Percentiles rank a stretch among this genome's conserved stretches.
Conservation (phyloP, 2,329 filamentous ascomycete species). For the Hypoxylon sp. region DNA sequence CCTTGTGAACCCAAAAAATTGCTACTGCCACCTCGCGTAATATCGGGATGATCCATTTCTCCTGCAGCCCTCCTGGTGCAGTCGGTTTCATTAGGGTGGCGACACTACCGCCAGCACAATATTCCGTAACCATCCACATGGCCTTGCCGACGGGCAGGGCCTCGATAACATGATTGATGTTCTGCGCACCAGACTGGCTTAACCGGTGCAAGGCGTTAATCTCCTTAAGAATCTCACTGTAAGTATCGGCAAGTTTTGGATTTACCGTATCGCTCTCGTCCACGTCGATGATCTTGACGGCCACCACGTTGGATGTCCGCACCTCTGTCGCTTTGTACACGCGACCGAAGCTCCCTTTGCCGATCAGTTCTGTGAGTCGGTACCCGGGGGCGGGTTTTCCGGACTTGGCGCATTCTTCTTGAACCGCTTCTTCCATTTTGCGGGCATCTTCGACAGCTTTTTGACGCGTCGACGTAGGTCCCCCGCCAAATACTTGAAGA, state of each 20-base stretch:
- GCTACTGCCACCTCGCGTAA: slow-evolving; percentile 72
- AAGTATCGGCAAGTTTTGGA: slow-evolving; percentile 71
- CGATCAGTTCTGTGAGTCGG: slow-evolving; percentile 75
- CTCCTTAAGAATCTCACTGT: slow-evolving; percentile 74
- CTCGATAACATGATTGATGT: slow-evolving; percentile 84
- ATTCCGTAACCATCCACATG: slow-evolving; percentile 90
- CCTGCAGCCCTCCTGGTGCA: slow-evolving; percentile 69
- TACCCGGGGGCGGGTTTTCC: slow-evolving; percentile 71
- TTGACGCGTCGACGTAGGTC: slow-evolving; percentile 46
- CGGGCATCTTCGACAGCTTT: slow-evolving; percentile 74
- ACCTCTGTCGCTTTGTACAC: slow-evolving; percentile 71
- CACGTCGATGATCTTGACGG: slow-evolving; percentile 85
- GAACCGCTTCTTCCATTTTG: slow-evolving; percentile 72
- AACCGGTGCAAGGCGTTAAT: slow-evolving; percentile 75
- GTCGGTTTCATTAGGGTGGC: slow-evolving; percentile 76
- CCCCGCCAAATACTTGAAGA: slow-evolving; percentile 40
- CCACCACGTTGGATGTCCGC: slow-evolving; percentile 65
- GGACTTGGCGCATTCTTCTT: slow-evolving; percentile 67
- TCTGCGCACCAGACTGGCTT: slow-evolving; percentile 76
- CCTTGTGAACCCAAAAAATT: slow-evolving; percentile 72
- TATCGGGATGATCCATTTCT: slow-evolving; percentile 75
- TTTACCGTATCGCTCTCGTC: slow-evolving; percentile 77
- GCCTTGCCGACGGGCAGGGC: slow-evolving; percentile 79
- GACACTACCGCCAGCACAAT: slow-evolving; percentile 85
- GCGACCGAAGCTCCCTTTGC: slow-evolving; percentile 77